Evolutionary conservation across 164 flowering plant species (phyloP).

Genomic region (Hamamelis virginiana): DNA sequence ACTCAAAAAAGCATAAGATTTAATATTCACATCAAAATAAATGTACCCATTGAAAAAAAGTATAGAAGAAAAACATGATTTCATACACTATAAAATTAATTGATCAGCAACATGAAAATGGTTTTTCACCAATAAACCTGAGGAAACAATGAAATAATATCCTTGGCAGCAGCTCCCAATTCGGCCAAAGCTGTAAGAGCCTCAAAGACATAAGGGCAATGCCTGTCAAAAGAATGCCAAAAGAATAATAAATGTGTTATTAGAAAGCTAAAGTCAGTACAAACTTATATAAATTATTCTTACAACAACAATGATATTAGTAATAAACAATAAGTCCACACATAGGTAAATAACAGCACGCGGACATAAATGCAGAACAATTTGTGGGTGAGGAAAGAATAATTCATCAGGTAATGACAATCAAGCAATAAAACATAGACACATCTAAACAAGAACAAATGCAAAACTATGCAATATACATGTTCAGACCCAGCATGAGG

Average conservation of each 20-base stretch:
- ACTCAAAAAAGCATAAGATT: not conserved
- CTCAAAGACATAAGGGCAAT: conserved; percentile 81
- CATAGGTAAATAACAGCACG: too few relatives aligned
- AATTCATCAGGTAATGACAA: too few relatives aligned
- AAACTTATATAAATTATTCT: not conserved
- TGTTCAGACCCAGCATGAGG: too few relatives aligned
- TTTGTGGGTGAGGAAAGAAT: too few relatives aligned
- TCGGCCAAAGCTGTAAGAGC: conserved; percentile 90
- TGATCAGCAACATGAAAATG: not conserved
- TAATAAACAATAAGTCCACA: too few relatives aligned
- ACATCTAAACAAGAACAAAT: too few relatives aligned
- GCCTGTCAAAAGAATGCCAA: conserved; percentile 49
- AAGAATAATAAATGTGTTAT: conserved; percentile 1
- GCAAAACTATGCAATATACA: too few relatives aligned
- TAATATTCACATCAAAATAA: not conserved
- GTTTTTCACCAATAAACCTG: conserved; percentile 55
- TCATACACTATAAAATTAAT: not conserved
- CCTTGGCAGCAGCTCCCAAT: conserved; percentile 79
- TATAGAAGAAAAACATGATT: not conserved
- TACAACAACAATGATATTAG: not conserved
- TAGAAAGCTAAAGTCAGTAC: not conserved
- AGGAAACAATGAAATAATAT: conserved; percentile 77
- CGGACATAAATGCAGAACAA: too few relatives aligned
- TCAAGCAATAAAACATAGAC: too few relatives aligned
- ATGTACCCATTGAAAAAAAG: too few relatives aligned